A percentile compares a stretch with the other conserved stretches of the same genome.
Conservation (phyloP, 148 eudicot species). For the Beta vulgaris region DNA sequence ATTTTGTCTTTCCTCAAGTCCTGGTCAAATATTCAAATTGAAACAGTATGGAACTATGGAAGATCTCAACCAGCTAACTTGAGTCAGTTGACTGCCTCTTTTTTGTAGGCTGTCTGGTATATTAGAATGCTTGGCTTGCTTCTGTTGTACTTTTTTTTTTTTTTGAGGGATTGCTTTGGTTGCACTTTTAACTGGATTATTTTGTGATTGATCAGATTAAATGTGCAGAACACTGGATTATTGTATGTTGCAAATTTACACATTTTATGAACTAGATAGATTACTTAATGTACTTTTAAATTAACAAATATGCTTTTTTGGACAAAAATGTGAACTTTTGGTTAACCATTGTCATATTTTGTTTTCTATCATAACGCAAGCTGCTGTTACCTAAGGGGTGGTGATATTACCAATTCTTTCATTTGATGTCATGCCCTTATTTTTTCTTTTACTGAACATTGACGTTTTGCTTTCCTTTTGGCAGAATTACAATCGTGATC, state of each 20-base stretch:
- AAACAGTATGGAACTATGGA: not conserved
- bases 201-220: not conserved
- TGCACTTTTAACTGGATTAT: not conserved
- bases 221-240: not conserved
- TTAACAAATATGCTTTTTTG: no score
- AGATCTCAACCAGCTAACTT: not conserved
- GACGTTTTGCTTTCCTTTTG: conserved; percentile 23
- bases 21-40: not conserved
- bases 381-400: not conserved
- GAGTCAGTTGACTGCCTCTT: not conserved
- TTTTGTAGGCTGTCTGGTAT: not conserved
- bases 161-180: not conserved
- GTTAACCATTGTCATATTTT: no score
- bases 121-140: not conserved
- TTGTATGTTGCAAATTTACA: not conserved
- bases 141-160: not conserved
- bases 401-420: not conserved
- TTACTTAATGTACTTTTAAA: not conserved
- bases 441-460: not conserved
- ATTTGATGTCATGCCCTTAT: not conserved
- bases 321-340: no score
- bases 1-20: not conserved
- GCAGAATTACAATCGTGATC: conserved; percentile 93
- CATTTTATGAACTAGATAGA: not conserved
- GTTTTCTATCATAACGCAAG: not conserved